Conservation (phyloP, 1,284 basidiomycete species). For the Agaricales sp. region DNA sequence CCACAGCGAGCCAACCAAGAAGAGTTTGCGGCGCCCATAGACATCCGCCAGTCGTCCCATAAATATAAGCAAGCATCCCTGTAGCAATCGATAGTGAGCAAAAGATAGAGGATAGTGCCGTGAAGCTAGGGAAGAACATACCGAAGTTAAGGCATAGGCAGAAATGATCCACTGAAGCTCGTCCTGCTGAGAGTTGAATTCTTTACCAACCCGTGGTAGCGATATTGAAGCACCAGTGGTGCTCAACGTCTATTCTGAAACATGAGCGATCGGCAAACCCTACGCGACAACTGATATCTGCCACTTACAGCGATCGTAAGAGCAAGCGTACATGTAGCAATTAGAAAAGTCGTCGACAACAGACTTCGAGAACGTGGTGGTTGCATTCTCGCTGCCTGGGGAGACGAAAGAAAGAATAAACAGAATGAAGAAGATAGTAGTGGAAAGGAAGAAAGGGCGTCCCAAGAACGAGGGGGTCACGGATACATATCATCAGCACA, state of each 20-base stretch:
- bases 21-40: constrained; percentile 43
- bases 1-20: constrained; percentile 33
- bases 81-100: constrained; percentile 7
- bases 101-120: constrained; percentile 6
- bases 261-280: background rate
- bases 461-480: too few species aligned
- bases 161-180: constrained; percentile 52
- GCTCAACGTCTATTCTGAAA: background rate
- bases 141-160: constrained; percentile 39
- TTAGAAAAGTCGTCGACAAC: background rate
- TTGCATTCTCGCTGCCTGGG: too few species aligned
- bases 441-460: too few species aligned
- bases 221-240: constrained; percentile 25
- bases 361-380: too few species aligned
- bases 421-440: too few species aligned
- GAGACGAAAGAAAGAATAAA: too few species aligned
- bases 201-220: constrained; percentile 40
- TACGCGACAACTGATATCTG: background rate
- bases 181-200: constrained; percentile 31
- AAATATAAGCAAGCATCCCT: constrained; percentile 52
- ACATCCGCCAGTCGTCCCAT: constrained; percentile 51
- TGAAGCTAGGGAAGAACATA: constrained; percentile 10
- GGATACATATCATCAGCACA: too few species aligned
- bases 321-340: background rate
- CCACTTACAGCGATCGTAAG: background rate